phyloP scores from a whole-genome alignment of 441 rosid genomes.

The Erysimum cheiri region DNA sequence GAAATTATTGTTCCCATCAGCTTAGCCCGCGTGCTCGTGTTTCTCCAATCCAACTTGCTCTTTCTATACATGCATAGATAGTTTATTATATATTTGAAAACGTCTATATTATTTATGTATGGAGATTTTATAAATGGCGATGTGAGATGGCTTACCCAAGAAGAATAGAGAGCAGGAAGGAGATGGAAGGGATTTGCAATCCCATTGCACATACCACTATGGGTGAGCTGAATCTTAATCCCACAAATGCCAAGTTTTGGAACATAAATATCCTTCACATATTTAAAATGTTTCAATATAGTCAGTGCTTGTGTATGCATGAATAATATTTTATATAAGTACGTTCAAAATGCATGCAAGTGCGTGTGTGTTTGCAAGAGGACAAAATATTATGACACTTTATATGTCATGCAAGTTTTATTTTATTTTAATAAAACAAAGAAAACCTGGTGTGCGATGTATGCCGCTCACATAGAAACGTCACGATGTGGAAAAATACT shows the following conservation, averaged over 20 bases:
- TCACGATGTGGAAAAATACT: constrained; percentile 28
- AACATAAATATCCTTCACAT: constrained; percentile 61
- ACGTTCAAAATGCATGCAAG: constrained; percentile 26
- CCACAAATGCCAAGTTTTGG: constrained; percentile 73
- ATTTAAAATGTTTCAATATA: constrained; percentile 3
- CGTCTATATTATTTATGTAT: background rate
- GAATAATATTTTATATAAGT: constrained; percentile 9
- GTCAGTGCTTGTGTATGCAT: constrained; percentile 28
- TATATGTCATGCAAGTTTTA: constrained; percentile 7
- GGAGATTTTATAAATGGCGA: constrained; percentile 1
- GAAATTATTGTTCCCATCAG: constrained; percentile 60
- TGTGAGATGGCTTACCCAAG: constrained; percentile 51
- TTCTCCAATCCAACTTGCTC: constrained; percentile 58
- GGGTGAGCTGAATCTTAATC: constrained; percentile 74
- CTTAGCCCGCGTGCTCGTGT: constrained; percentile 52
- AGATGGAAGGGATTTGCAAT: constrained; percentile 63
- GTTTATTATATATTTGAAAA: background rate
- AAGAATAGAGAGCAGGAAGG: constrained; percentile 61
- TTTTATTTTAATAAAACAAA: background rate
- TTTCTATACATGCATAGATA: constrained; percentile 39
- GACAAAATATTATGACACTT: background rate
- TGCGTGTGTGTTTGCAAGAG: constrained; percentile 1
- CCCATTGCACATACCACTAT: constrained; percentile 88
- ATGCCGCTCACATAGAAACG: constrained; percentile 35
- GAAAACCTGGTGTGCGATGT: constrained; percentile 27